Conservation (phyloP, 345 rosid genomes). For the Erodium maritimum region DNA sequence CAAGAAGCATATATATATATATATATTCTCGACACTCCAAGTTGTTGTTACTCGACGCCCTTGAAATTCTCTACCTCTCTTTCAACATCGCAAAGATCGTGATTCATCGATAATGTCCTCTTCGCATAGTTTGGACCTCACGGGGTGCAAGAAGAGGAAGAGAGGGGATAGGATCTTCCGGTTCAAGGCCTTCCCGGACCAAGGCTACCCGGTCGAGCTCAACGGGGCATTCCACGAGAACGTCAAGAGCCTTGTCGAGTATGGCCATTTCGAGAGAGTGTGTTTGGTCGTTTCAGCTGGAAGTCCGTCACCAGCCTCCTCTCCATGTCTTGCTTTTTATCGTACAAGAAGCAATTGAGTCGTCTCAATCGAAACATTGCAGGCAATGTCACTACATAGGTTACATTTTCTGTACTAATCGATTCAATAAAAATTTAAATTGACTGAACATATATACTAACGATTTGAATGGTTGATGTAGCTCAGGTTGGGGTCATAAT, state of each 20-base stretch:
- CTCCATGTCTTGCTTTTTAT: conserved; percentile 53
- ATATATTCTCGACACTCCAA: too few species aligned
- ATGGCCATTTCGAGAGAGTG: conserved; percentile 36
- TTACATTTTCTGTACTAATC: conserved; percentile 13
- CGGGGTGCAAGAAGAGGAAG: conserved; percentile 47
- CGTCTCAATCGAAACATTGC: conserved; percentile 46
- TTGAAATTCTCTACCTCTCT: too few species aligned
- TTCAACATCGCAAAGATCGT: too few species aligned
- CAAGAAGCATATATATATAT: too few species aligned
- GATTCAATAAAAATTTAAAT: not conserved
- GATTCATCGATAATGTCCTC: too few species aligned
- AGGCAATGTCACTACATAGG: conserved; percentile 77
- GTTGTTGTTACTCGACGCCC: too few species aligned
- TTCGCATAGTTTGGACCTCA: conserved; percentile 15
- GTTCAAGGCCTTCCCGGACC: conserved; percentile 61
- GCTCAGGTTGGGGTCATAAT: conserved; percentile 81
- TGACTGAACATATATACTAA: not conserved
- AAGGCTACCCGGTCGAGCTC: conserved; percentile 61
- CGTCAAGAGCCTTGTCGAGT: conserved; percentile 46
- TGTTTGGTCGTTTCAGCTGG: conserved; percentile 78
- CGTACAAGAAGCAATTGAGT: conserved; percentile 56
- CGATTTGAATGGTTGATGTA: too few species aligned
- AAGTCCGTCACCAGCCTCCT: conserved; percentile 68
- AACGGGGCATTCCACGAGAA: conserved; percentile 52
- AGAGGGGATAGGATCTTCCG: conserved; percentile 61